These are phyloP conservation scores for Penicillium ucsense DNA, from an alignment of 495 filamentous ascomycete species.

Conservation along the genomic window DNA sequence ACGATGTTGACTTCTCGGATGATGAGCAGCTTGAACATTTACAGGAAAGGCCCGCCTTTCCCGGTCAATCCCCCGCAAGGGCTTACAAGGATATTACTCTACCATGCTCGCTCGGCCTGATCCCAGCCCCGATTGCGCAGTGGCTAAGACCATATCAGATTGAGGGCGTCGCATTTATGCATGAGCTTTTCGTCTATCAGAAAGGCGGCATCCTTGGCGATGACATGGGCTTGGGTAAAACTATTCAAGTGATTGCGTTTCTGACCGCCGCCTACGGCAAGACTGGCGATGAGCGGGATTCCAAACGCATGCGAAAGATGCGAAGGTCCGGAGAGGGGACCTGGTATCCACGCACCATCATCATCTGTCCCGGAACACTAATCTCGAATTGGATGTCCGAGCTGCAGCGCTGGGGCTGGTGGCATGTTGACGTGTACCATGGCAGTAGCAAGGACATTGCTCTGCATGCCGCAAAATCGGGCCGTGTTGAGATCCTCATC, in stretches of 20 bases:
- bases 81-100: constrained; percentile 68
- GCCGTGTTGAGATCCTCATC: constrained; percentile 77
- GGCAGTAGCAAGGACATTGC: constrained; percentile 63
- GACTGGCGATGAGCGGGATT: constrained; percentile 81
- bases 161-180: constrained; percentile 75
- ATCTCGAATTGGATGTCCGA: constrained; percentile 89
- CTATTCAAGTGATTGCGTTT: constrained; percentile 93
- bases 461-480: constrained; percentile 62
- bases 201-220: constrained; percentile 86
- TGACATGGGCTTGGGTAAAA: constrained; percentile 97
- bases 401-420: constrained; percentile 87
- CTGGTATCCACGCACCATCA: constrained; percentile 84
- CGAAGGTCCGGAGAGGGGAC: constrained; percentile 39
- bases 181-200: constrained; percentile 85
- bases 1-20: constrained; percentile 79
- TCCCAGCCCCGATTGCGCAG: constrained; percentile 86
- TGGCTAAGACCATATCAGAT: constrained; percentile 91
- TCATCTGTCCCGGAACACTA: constrained; percentile 80
- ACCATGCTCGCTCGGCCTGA: constrained; percentile 66
- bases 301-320: constrained; percentile 87
- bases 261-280: constrained; percentile 91
- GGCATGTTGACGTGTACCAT: constrained; percentile 79
- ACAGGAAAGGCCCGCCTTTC: constrained; percentile 62
- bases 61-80: constrained; percentile 47
- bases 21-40: constrained; percentile 57